Evolutionary conservation across 345 rosid species (phyloP).

Genomic region (Citrus trifoliata): DNA sequence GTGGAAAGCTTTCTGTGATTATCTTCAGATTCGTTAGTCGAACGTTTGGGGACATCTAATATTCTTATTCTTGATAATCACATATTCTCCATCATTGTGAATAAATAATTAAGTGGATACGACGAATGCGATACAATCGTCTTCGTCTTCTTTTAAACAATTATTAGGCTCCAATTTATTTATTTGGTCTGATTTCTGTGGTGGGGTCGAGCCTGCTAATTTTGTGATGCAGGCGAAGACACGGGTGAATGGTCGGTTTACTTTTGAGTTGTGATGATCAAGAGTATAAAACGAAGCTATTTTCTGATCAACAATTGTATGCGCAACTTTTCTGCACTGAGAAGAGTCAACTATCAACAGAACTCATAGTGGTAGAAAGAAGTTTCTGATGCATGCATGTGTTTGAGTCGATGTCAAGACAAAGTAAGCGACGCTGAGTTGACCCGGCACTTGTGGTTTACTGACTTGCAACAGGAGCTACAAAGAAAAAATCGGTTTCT

Average conservation of each 20-base stretch:
- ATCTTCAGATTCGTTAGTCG: not conserved
- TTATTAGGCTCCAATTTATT: not conserved
- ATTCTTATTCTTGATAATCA: not conserved
- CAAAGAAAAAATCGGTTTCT: not conserved
- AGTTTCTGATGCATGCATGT: not conserved
- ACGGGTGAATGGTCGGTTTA: conserved; percentile 1
- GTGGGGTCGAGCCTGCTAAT: not conserved
- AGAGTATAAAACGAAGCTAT: too few relatives aligned
- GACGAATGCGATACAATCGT: not conserved
- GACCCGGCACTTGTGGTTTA: not conserved
- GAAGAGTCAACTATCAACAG: not conserved
- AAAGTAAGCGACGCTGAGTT: not conserved
- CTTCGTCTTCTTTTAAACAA: not conserved
- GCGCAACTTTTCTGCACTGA: not conserved
- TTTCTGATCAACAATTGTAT: not conserved
- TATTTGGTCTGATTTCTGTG: not conserved
- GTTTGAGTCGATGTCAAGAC: not conserved
- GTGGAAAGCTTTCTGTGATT: not conserved
- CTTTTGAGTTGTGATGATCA: too few relatives aligned
- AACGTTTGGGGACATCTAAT: not conserved
- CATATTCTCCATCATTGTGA: not conserved
- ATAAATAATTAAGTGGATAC: not conserved
- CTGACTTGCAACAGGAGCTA: not conserved
- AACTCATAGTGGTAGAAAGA: not conserved
- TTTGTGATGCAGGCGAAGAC: not conserved